These are phyloP conservation scores for Boletus subparvulus DNA, from an alignment of 768 basidiomycete species.

Conservation along the genomic window DNA sequence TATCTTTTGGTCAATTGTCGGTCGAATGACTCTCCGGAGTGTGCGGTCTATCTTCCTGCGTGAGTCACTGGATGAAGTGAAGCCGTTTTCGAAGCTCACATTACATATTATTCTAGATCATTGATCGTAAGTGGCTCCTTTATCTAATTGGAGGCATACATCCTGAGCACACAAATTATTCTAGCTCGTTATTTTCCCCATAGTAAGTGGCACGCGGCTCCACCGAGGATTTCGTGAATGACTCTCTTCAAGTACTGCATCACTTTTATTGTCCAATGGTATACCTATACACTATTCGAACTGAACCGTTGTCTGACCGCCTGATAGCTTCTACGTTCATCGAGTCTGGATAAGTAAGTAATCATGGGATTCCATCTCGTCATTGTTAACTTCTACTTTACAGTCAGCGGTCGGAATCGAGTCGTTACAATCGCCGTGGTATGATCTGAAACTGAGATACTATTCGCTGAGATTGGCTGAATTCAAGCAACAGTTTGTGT, in stretches of 20 bases:
- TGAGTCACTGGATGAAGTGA: not conserved
- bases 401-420: conserved; percentile 23
- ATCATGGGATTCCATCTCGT: not conserved
- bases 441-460: not conserved
- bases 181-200: not conserved
- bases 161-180: not conserved
- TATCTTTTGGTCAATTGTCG: conserved; percentile 13
- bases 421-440: conserved; percentile 16
- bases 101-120: not conserved
- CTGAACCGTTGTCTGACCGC: not conserved
- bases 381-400: not conserved
- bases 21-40: not conserved
- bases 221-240: not conserved
- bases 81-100: not conserved
- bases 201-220: conserved; percentile 3
- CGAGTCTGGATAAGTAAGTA: conserved; percentile 12
- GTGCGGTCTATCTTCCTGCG: conserved; percentile 3
- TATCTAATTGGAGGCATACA: not conserved
- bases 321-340: conserved; percentile 24
- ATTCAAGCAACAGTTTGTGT: conserved; percentile 1
- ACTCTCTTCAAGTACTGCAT: conserved; percentile 13
- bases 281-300: not conserved
- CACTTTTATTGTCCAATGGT: conserved; percentile 25
- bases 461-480: not conserved
- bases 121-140: not conserved